These are phyloP conservation scores for Eutrema heterophyllum DNA, from an alignment of 345 rosid species.

Conservation along the genomic window DNA sequence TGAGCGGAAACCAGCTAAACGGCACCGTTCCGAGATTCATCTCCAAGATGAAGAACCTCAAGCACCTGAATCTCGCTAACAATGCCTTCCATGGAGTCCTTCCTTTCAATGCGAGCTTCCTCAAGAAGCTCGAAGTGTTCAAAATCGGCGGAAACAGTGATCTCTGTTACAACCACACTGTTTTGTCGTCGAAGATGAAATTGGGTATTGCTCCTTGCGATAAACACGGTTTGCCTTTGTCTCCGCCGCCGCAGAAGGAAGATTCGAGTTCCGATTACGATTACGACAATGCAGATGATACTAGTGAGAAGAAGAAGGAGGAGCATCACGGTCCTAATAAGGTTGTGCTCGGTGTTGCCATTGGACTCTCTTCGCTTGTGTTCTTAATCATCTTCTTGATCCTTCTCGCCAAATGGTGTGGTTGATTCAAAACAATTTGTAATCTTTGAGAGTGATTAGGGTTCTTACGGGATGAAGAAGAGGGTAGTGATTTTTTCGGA, in stretches of 20 bases:
- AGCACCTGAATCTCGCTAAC: constrained; percentile 66
- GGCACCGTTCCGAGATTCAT: constrained; percentile 82
- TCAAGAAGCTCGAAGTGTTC: constrained; percentile 57
- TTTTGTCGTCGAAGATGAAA: constrained; percentile 65
- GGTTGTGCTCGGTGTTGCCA: constrained; percentile 84
- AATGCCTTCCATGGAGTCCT: constrained; percentile 72
- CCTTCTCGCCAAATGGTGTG: constrained; percentile 78
- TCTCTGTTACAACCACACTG: constrained; percentile 75
- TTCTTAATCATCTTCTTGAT: constrained; percentile 81
- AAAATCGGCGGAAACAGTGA: constrained; percentile 72
- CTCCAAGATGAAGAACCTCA: constrained; percentile 56
- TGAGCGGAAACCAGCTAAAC: constrained; percentile 82
- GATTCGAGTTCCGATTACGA: constrained; percentile 50
- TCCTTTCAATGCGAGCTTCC: constrained; percentile 74
- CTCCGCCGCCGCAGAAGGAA: constrained; percentile 72
- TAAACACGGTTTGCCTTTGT: constrained; percentile 83
- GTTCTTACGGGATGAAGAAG: constrained; percentile 20
- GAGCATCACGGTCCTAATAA: constrained; percentile 76
- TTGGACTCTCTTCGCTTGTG: constrained; percentile 74
- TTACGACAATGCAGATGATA: constrained; percentile 34
- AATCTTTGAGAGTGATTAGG: constrained; percentile 9
- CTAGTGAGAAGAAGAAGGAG: constrained; percentile 38
- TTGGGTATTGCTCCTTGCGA: constrained; percentile 82
- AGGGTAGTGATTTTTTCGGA: constrained; percentile 4
- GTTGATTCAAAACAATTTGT: constrained; percentile 24